Evolutionary conservation across 257 asterid genomes (phyloP), one percentile per base, ranked within the genome.

Genomic region (Solanum bukasovii): DNA sequence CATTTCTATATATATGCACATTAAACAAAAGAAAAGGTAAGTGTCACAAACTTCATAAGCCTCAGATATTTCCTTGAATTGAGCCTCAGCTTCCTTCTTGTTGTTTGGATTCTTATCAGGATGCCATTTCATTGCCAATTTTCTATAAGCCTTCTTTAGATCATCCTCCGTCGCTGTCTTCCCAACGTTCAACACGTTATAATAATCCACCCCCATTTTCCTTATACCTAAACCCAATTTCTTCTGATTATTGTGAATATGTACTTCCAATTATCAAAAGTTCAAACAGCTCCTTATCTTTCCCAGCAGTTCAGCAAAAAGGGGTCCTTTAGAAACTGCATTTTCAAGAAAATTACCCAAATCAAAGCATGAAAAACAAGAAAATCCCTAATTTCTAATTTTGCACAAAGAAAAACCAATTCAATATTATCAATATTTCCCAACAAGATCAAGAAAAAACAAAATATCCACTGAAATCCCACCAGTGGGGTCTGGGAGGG

Each of bases 71-170:
- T 96, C 93, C 92, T 94, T 95, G 88, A 96, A 96, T 91, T 90
- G 91, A 89, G 95, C 96, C 93, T 96, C 99, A 6, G 98, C 99
- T 91, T 94, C 98, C 61, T 65, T 88, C 90, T 95, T 96, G 88
- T 93, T 90, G 88, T 88, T 91, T 74, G 99, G 99, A 83, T 96
- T 96, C 91, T 95, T 95, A 90, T 96, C 98, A 8, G 99, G 99
- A 89, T 96, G 99, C 98, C 98, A 95, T 95, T 92, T 96, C 99
- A 95, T 95, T 1, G 98, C 99, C 92, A 96, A 90, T 91, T 86
- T 94, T 90, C 98, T 92, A 88, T 96, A 96, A 25, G 99, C 93
- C 85, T 93, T 96, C 91, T 96, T 95, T 88, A 96, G 88, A 92
- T 96, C 98, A 87, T 96, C 98, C 2, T 96, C 99, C 12, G 98